Base-by-base conservation (phyloP, 176 grass and related monocot species). In the Eragrostis nindensis region DNA sequence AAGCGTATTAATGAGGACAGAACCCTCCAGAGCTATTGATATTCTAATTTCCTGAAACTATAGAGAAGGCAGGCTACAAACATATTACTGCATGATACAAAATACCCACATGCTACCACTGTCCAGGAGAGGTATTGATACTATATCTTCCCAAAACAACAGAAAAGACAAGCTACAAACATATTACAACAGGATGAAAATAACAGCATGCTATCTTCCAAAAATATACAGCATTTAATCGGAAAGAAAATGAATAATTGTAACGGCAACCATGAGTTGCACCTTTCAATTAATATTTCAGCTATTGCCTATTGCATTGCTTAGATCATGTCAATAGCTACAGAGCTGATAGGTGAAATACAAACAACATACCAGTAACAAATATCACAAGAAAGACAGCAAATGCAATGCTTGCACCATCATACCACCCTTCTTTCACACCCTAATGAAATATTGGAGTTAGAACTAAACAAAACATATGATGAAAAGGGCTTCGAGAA, bases 341-440 rank as follows among this genome's bases (percentile, higher is more conserved):
- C 4, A 66, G 26, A 62, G 41, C 8, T 61, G 43, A 82, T 32
- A 26, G 2, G n/a, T 21, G 36, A 78, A 65, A 56, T 48, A 56
- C 9, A 71, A 86, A 82, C 68, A 77, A 26, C 82, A 84, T 93
- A 99, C 96, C 96, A 56, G 96, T 99, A 74, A 99, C 96, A 76
- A 95, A 2, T 89, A 99, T 95, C 75, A 99, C 96, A 82, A 99
- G 87, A 84, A 90, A 82, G 74, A 99, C 92, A 17, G 92, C 92
- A 93, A 99, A 95, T 49, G 86, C 88, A 84, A 99, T 95, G 77
- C 96, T 99, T 77, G 86, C 80, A 30, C 96, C 96, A 66, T 99
- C 90, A 29, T 99, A 90, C 96, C 96, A 99, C 79, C 96, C 96
- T 91, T 99, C 88, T 84, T 99, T 91, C 72, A 93, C 70, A 38